Evolutionary conservation across 345 rosid genomes (phyloP).

Genomic region (Murraya koenigii): DNA sequence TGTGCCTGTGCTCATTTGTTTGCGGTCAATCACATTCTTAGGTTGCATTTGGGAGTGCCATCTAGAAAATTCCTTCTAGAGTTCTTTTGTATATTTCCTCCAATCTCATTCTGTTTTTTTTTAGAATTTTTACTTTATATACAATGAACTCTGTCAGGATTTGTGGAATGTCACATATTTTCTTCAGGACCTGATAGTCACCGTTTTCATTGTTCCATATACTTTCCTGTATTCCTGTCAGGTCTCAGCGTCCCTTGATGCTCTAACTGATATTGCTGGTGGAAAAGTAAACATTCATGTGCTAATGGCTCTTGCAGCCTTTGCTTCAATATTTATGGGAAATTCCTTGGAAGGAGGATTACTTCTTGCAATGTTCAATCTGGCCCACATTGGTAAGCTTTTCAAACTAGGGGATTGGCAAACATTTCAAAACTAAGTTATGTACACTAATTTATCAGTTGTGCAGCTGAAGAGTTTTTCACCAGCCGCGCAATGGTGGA

Average conservation of each 20-base stretch:
- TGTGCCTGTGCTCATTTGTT: neutral
- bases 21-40: neutral
- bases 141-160: neutral
- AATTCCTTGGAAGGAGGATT: conserved; percentile 93
- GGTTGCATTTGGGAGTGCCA: neutral
- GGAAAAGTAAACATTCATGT: conserved; percentile 96
- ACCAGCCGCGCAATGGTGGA: conserved; percentile 92
- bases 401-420: conserved; percentile 8
- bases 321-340: conserved; percentile 95
- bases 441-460: neutral
- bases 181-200: neutral
- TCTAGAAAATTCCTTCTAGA: neutral
- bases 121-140: neutral
- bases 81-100: too few relatives aligned
- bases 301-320: conserved; percentile 92
- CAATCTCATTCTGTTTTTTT: too few relatives aligned
- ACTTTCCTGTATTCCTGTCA: conserved; percentile 22
- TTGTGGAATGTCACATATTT: neutral
- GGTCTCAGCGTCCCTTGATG: conserved; percentile 93
- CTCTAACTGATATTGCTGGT: conserved; percentile 78
- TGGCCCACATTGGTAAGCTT: conserved; percentile 85
- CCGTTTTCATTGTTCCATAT: neutral
- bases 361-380: conserved; percentile 94
- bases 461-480: conserved; percentile 95
- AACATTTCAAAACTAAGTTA: neutral